Percentiles rank a stretch among this genome's conserved stretches.
Conservation (phyloP, 495 filamentous ascomycete species). For the Coniosporium apollinis region DNA sequence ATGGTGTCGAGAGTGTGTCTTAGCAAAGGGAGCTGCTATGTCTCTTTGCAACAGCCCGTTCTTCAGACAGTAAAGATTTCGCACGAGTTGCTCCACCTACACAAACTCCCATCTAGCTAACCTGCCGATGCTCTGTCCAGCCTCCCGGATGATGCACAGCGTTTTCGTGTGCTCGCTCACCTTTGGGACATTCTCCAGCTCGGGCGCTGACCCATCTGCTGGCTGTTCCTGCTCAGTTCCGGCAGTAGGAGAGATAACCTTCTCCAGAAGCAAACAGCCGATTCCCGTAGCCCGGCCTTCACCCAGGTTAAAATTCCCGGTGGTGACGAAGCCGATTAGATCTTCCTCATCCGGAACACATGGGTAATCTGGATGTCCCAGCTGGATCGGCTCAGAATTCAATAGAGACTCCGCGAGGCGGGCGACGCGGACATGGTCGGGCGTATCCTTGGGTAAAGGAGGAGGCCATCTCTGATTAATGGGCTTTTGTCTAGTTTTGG, state of each 20-base stretch:
- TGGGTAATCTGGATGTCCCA: slow-evolving; percentile 37
- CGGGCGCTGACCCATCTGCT: slow-evolving; percentile 18
- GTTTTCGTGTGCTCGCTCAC: slow-evolving; percentile 22
- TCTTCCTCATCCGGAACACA: slow-evolving; percentile 55
- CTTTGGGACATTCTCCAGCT: slow-evolving; percentile 1
- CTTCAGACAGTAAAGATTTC: no score
- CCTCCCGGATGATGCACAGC: slow-evolving; percentile 65
- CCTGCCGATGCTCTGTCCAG: slow-evolving; percentile 60
- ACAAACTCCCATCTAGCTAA: slow-evolving; percentile 58
- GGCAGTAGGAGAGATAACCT: slow-evolving; percentile 27
- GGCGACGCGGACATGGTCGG: slow-evolving; percentile 6
- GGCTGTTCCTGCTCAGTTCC: slow-evolving; percentile 5
- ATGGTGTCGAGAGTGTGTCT: no score
- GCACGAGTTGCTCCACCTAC: no score
- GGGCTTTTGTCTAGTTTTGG: slow-evolving; percentile 7
- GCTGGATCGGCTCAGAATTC: slow-evolving; percentile 16
- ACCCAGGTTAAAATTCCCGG: slow-evolving; percentile 65
- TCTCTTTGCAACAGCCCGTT: no score
- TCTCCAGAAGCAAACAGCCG: slow-evolving; percentile 48
- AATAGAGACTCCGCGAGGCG: slow-evolving; percentile 25
- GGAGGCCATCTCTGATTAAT: slow-evolving; percentile 1
- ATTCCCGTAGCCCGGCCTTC: slow-evolving; percentile 63
- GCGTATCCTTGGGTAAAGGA: slow-evolving; percentile 11
- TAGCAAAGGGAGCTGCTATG: no score
- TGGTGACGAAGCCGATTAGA: slow-evolving; percentile 82